Evolutionary conservation across 768 basidiomycete species (phyloP), one percentile per base, ranked within the genome.

Genomic region (Kwoniella newhampshirensis): DNA sequence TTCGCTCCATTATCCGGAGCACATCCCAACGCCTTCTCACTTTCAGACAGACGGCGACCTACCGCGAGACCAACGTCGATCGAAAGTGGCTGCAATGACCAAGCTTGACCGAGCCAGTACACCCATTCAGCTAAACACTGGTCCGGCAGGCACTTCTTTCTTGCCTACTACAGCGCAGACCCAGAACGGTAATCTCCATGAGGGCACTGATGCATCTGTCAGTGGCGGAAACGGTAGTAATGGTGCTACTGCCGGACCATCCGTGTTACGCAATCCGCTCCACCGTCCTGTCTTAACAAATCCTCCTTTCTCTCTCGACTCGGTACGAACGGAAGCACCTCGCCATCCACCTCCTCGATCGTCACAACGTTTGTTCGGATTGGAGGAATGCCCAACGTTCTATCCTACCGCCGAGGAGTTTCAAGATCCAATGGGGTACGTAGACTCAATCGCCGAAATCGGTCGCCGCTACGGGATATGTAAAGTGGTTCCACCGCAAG

Each of bases 321-420:
- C 60, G 12, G 72, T 75, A 2, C 51, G 67, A 25, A 66, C 66
- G 17, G 56, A 62, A 25, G 72, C 66, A 17, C 71, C 71, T 23
- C 58, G 75, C 11, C 23, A 73, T 41, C 61, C 69, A 2, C 63
- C 65, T 21, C 44, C 64, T 3, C 62, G 74, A 18, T 65, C 64
- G 8, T 32, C 56, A 15, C 47, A 67, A 12, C 61, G 94, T 39
- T 85, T 88, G 11, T 97, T 97, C 77, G 90, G 83, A 17, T 81
- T 99, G 51, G 81, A 86, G 59, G 90, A 97, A 70, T 94, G 91
- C 66, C 96, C 90, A 4, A 85, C 84, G 64, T 99, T 85, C 73
- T 87, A 86, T 75, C 96, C 96, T 21, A 88, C 86, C 0, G 72
- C 78, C n/a, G 93, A 91, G 56, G 88, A 99, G 77, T 99, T 92